Base-by-base conservation (phyloP, 2,329 filamentous ascomycete genomes). In the Acrodontium crateriforme region DNA sequence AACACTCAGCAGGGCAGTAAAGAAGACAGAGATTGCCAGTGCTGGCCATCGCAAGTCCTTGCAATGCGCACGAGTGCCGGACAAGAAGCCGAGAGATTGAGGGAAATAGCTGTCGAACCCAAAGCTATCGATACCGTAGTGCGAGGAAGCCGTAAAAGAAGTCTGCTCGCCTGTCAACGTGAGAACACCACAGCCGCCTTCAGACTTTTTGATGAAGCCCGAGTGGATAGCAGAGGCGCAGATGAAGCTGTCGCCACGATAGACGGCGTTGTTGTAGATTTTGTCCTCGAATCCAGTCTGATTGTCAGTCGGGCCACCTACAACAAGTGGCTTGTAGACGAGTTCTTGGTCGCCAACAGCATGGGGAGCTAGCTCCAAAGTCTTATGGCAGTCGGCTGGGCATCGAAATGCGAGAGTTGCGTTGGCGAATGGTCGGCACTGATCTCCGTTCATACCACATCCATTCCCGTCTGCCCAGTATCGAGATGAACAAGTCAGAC, bases 51-150 rank as follows among this genome's bases (percentile, higher is more conserved):
- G 68, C 32, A 79, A 69, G 51, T 95, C 89, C 30, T 66, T 64
- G 10, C 82, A 76, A 27, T 72, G 67, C 43, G 82, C 78, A 12
- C 34, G 28, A 5, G 83, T 65, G 17, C 66, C 66, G 4, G 62
- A 54, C 4, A 80, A 56, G 42, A 98, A 95, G 11, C 71, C 71
- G 51, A 82, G 94, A 0, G 84, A 77, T 16, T 81, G 75, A 1
- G 89, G 89, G 45, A 98, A 98, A 39, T 82, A 83, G 0, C 83
- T 87, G 37, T 84, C 71, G 49, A 98, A 98, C 4, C 56, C 67
- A 29, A 81, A 63, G 37, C 83, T 92, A 16, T 62, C 56, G 38
- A 95, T 83, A 28, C 78, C 81, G 45, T 91, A 65, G n/a, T 64
- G 65, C 25, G 69, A 67, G 7, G 75, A 74, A 22, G 69, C 64